A percentile compares a stretch with the other conserved stretches of the same genome.
phyloP scores from a whole-genome alignment of 2,329 filamentous ascomycete genomes.

The Penicillium capsulatum region DNA sequence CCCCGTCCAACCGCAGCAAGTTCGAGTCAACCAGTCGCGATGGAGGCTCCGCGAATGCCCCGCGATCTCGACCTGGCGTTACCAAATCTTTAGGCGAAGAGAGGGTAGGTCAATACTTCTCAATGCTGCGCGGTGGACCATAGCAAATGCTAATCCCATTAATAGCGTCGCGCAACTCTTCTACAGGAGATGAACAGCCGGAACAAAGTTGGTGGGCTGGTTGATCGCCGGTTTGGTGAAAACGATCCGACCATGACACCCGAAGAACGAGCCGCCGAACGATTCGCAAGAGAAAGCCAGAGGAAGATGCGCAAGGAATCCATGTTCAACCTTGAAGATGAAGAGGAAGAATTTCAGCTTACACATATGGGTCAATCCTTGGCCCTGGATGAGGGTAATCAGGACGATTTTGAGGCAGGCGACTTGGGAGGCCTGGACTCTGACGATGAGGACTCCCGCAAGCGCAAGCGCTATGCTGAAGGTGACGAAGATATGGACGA shows the following conservation, averaged over 20 bases:
- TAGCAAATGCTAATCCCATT: constrained; percentile 12
- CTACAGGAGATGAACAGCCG: constrained; percentile 84
- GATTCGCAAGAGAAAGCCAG: constrained; percentile 86
- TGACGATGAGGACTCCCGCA: constrained; percentile 55
- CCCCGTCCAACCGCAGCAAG: constrained; percentile 70
- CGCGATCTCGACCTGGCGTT: constrained; percentile 72
- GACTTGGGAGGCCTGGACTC: constrained; percentile 55
- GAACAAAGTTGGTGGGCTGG: constrained; percentile 86
- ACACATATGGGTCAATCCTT: constrained; percentile 81
- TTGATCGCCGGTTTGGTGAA: constrained; percentile 93
- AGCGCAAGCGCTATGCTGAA: constrained; percentile 48
- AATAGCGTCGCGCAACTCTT: constrained; percentile 70
- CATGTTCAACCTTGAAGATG: constrained; percentile 87
- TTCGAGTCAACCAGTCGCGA: constrained; percentile 75
- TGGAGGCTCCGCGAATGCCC: constrained; percentile 44
- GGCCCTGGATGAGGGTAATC: constrained; percentile 54
- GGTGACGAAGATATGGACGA: constrained; percentile 42
- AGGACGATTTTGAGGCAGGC: constrained; percentile 76
- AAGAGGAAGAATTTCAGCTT: constrained; percentile 64
- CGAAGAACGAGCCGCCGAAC: constrained; percentile 85
- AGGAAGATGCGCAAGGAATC: constrained; percentile 69
- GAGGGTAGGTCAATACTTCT: constrained; percentile 51
- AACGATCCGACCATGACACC: constrained; percentile 90
- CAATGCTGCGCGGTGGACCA: neutral
- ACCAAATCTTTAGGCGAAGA: constrained; percentile 85